Conservation (phyloP, 805 yeast species). For the Suhomyces vadensis region DNA sequence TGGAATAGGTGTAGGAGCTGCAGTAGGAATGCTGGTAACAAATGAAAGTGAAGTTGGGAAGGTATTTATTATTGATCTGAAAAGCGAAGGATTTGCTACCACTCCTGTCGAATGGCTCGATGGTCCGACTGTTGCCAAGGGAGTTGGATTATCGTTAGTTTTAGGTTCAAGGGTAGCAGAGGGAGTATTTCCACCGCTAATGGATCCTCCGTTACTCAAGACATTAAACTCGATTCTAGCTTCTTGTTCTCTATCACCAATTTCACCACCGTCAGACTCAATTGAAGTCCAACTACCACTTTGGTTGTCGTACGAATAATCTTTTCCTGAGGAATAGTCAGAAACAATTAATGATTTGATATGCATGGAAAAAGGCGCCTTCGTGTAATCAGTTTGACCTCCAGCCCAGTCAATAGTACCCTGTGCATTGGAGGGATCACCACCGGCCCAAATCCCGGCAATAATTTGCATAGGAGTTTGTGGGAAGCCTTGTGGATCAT, state of each 20-base stretch:
- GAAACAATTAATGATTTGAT: constrained; percentile 61
- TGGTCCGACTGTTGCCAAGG: constrained; percentile 12
- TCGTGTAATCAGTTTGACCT: constrained; percentile 62
- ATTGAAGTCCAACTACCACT: constrained; percentile 42
- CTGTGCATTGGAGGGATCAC: constrained; percentile 60
- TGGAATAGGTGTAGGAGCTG: neutral
- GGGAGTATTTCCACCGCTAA: constrained; percentile 1
- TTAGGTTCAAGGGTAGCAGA: neutral
- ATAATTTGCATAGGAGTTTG: constrained; percentile 82
- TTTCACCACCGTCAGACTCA: constrained; percentile 37
- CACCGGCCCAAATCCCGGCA: constrained; percentile 82
- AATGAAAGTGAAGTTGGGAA: neutral
- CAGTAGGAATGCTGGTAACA: neutral
- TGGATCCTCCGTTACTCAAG: constrained; percentile 9
- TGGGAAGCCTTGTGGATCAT: constrained; percentile 70
- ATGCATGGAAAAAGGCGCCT: constrained; percentile 69
- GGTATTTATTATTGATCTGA: neutral
- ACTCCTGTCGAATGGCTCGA: neutral
- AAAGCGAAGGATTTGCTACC: neutral
- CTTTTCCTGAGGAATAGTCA: constrained; percentile 65
- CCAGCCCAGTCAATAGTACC: constrained; percentile 88
- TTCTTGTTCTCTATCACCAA: constrained; percentile 19
- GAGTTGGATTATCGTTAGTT: constrained; percentile 4
- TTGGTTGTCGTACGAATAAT: constrained; percentile 37
- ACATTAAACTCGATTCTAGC: constrained; percentile 10